Conservation (phyloP, 805 yeast genomes). For the Candida michaelii region DNA sequence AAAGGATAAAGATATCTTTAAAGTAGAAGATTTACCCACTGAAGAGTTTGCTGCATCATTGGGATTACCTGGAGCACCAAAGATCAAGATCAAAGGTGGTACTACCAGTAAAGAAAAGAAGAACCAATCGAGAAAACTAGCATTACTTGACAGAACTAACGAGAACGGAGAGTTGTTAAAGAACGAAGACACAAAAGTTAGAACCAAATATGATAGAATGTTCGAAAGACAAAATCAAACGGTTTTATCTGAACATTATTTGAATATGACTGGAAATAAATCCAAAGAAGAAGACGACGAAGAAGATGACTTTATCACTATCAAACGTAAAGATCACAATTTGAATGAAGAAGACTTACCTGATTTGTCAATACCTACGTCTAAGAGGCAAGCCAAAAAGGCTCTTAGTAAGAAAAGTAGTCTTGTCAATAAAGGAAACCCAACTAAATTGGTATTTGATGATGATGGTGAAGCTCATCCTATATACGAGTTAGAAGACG, state of each 20-base stretch:
- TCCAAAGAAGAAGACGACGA: constrained; percentile 19
- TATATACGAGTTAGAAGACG: constrained; percentile 86
- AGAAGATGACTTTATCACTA: constrained; percentile 75
- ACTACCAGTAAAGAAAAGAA: constrained; percentile 67
- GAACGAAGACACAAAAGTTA: constrained; percentile 45
- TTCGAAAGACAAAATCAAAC: constrained; percentile 93
- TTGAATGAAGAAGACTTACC: constrained; percentile 65
- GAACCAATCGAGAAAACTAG: constrained; percentile 73
- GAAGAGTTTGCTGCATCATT: constrained; percentile 84
- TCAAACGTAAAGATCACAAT: constrained; percentile 76
- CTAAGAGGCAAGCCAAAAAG: constrained; percentile 80
- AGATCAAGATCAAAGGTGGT: constrained; percentile 66
- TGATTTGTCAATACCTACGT: constrained; percentile 60
- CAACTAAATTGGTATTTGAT: constrained; percentile 82
- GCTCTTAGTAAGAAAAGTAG: constrained; percentile 86
- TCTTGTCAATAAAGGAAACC: constrained; percentile 57
- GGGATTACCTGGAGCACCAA: constrained; percentile 96
- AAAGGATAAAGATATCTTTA: constrained; percentile 82
- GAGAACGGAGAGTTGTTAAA: constrained; percentile 58
- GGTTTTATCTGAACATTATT: constrained; percentile 84
- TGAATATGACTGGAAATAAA: constrained; percentile 60
- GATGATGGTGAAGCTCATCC: constrained; percentile 95
- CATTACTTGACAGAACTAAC: constrained; percentile 50
- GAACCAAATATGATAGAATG: constrained; percentile 93
- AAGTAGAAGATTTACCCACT: constrained; percentile 70